Conservation (phyloP, 2,329 filamentous ascomycete species). For the Botrytis fragariae region DNA sequence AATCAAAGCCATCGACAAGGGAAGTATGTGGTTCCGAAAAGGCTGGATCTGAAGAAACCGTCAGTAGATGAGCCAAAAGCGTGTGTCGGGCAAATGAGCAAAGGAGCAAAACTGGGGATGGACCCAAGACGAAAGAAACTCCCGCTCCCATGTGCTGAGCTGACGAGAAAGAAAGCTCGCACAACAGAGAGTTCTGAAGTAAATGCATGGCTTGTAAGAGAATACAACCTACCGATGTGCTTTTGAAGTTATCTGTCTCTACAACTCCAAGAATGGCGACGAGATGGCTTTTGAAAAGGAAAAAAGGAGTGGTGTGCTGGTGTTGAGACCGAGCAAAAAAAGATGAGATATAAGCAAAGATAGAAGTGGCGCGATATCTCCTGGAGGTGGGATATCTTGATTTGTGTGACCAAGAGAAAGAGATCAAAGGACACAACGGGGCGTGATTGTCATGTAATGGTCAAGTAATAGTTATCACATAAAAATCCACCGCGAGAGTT, state of each 20-base stretch:
- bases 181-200: neutral
- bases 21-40: neutral
- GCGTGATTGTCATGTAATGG: neutral
- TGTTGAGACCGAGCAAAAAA: constrained; percentile 12
- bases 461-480: constrained; percentile 6
- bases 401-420: constrained; percentile 1
- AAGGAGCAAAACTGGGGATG: no score
- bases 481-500: neutral
- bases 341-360: neutral
- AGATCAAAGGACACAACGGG: neutral
- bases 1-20: constrained; percentile 35
- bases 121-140: neutral
- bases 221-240: neutral
- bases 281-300: neutral
- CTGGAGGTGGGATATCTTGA: neutral
- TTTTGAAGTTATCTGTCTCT: neutral
- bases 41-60: neutral
- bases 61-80: neutral
- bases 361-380: neutral
- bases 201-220: neutral
- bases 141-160: neutral
- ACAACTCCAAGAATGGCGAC: neutral
- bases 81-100: neutral
- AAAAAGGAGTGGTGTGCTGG: neutral
- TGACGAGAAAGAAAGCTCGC: neutral